A percentile compares a stretch with the other conserved stretches of the same genome.
These are phyloP conservation scores for Schwanniomyces vanrijiae DNA, from an alignment of 805 yeast genomes.

Conservation along the genomic window DNA sequence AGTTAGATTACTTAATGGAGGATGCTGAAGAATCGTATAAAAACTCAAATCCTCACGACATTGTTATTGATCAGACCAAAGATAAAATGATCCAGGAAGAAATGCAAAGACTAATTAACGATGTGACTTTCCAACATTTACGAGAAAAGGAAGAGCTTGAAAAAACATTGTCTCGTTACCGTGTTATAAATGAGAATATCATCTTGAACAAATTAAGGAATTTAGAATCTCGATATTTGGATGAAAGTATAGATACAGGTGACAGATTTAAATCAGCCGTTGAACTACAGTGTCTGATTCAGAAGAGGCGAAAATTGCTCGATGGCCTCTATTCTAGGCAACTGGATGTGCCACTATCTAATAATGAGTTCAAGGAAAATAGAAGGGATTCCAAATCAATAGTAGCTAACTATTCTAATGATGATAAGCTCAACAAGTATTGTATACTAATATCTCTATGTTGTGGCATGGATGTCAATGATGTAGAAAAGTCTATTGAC, in stretches of 20 bases:
- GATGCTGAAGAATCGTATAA: constrained; percentile 16
- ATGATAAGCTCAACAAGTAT: constrained; percentile 38
- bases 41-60: constrained; percentile 6
- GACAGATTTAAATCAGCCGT: constrained; percentile 21
- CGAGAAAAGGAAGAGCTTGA: constrained; percentile 31
- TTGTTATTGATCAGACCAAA: constrained; percentile 22
- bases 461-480: constrained; percentile 42
- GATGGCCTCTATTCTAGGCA: constrained; percentile 17
- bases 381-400: constrained; percentile 10
- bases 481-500: constrained; percentile 43
- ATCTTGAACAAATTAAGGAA: not conserved
- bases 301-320: constrained; percentile 18
- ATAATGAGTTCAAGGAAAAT: constrained; percentile 15
- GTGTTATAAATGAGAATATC: constrained; percentile 10
- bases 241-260: constrained; percentile 2
- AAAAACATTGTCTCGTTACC: constrained; percentile 9
- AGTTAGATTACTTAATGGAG: constrained; percentile 31
- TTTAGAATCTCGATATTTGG: not conserved
- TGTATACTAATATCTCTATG: constrained; percentile 41
- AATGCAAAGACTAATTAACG: constrained; percentile 38
- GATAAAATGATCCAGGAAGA: constrained; percentile 42
- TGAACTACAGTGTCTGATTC: constrained; percentile 26
- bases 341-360: constrained; percentile 19
- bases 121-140: constrained; percentile 35
- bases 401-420: constrained; percentile 24